phyloP scores from a whole-genome alignment of 2,329 filamentous ascomycete species.

The Tolypocladium amazonense region DNA sequence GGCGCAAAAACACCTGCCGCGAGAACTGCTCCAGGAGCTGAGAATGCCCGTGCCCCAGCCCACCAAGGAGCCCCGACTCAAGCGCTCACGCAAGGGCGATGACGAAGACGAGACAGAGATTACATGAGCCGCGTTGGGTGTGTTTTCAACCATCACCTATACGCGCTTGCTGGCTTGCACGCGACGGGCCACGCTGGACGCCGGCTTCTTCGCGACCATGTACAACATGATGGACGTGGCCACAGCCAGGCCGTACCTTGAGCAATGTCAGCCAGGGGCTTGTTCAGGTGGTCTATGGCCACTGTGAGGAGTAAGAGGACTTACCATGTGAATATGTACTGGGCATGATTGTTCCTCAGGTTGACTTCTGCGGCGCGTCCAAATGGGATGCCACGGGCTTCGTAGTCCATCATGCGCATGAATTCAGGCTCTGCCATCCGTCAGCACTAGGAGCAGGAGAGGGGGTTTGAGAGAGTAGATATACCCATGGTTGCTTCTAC shows the following conservation, averaged over 20 bases:
- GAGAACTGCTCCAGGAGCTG: slow-evolving; percentile 74
- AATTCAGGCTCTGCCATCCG: slow-evolving; percentile 58
- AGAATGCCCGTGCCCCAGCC: slow-evolving; percentile 54
- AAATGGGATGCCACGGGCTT: slow-evolving; percentile 76
- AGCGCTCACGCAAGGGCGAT: slow-evolving; percentile 15
- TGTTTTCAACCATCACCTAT: slow-evolving; percentile 29
- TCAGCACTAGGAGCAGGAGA: slow-evolving; percentile 1
- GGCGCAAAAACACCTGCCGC: slow-evolving; percentile 71
- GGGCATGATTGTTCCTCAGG: slow-evolving; percentile 88
- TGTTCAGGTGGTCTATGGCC: neutral
- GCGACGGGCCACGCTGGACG: slow-evolving; percentile 59
- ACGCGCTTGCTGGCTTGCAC: slow-evolving; percentile 69
- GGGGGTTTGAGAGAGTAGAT: slow-evolving; percentile 6
- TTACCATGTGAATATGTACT: slow-evolving; percentile 99
- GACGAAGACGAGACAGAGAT: slow-evolving; percentile 26
- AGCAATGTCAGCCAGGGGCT: slow-evolving; percentile 1
- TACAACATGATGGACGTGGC: slow-evolving; percentile 93
- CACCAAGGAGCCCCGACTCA: slow-evolving; percentile 32
- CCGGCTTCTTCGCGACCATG: slow-evolving; percentile 85
- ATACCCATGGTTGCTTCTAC: slow-evolving; percentile 90
- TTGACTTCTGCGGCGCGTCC: slow-evolving; percentile 84
- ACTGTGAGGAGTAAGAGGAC: slow-evolving; percentile 15
- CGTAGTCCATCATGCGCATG: slow-evolving; percentile 63
- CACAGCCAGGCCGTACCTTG: slow-evolving; percentile 72
- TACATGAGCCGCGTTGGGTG: slow-evolving; percentile 2